Conservation (phyloP, 2,329 filamentous ascomycete genomes). For the Periconia sp. region DNA sequence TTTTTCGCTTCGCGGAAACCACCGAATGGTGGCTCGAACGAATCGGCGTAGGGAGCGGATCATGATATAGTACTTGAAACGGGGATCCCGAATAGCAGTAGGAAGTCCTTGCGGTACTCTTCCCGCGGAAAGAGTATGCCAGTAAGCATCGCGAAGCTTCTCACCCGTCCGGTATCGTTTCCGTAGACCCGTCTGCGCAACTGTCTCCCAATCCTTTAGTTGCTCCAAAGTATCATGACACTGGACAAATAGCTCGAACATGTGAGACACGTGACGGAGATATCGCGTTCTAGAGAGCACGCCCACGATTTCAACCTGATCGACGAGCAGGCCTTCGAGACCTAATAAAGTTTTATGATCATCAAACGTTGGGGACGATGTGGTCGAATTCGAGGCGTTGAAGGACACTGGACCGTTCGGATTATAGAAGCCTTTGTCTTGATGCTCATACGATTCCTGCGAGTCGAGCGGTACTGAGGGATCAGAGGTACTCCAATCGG, state of each 20-base stretch:
- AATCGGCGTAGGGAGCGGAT: conserved; percentile 11
- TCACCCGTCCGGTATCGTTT: conserved; percentile 13
- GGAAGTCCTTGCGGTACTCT: conserved; percentile 7
- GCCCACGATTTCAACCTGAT: conserved; percentile 12
- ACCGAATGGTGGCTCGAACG: conserved; percentile 10
- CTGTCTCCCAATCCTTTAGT: conserved; percentile 14
- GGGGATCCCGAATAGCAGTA: conserved; percentile 3
- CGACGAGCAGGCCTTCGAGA: conserved; percentile 11
- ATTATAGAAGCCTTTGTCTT: neutral
- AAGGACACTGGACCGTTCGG: neutral
- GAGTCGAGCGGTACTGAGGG: conserved; percentile 9
- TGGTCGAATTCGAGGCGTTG: conserved; percentile 7
- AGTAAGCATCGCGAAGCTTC: conserved; percentile 14
- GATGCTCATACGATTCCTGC: neutral
- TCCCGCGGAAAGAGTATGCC: conserved; percentile 21
- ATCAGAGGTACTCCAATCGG: conserved; percentile 20
- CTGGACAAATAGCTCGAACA: conserved; percentile 19
- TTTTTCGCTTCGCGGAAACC: conserved; percentile 13
- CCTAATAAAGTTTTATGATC: conserved; percentile 6
- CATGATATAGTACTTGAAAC: conserved; percentile 20
- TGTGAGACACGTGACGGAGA: conserved; percentile 16
- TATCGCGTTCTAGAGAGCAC: conserved; percentile 13
- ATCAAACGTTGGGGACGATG: conserved; percentile 5
- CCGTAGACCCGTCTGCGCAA: conserved; percentile 7
- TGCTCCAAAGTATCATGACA: conserved; percentile 14